These are phyloP conservation scores for Citrus reticulata DNA, from an alignment of 345 rosid species.

Conservation along the genomic window DNA sequence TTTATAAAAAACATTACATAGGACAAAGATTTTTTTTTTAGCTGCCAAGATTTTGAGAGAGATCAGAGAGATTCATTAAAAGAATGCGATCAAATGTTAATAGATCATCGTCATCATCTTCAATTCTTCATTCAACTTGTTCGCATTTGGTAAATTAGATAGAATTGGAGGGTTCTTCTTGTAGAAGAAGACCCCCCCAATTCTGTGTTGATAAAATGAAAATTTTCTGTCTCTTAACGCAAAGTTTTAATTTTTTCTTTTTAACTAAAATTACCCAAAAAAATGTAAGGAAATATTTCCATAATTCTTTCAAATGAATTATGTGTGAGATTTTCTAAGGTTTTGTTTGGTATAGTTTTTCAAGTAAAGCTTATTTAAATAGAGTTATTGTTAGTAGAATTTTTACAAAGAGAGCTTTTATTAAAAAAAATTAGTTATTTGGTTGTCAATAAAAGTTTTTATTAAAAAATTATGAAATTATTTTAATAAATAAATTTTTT, in stretches of 20 bases:
- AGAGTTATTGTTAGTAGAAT: too few relatives aligned
- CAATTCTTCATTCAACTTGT: not conserved
- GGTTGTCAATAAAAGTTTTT: too few relatives aligned
- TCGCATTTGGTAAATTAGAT: not conserved
- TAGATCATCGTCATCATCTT: not conserved
- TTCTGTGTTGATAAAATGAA: not conserved
- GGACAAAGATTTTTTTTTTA: not conserved
- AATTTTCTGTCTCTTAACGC: not conserved
- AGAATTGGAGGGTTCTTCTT: constrained; percentile 6
- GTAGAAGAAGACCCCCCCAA: not conserved
- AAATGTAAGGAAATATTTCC: too few relatives aligned
- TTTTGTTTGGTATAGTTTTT: too few relatives aligned
- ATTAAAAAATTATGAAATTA: too few relatives aligned
- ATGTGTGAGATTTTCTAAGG: too few relatives aligned
- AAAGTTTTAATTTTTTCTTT: not conserved
- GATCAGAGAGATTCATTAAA: not conserved
- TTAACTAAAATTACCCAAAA: too few relatives aligned
- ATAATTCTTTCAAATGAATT: too few relatives aligned
- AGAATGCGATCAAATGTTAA: not conserved
- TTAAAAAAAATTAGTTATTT: fast-evolving
- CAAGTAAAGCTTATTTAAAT: too few relatives aligned
- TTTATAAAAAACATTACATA: not conserved
- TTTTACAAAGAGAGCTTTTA: too few relatives aligned
- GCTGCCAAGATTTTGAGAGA: not conserved
- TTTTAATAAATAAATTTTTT: too few relatives aligned